These are phyloP conservation scores for Coemansia asiatica DNA, from an alignment of 192 early-diverging fungal genomes.

Conservation along the genomic window DNA sequence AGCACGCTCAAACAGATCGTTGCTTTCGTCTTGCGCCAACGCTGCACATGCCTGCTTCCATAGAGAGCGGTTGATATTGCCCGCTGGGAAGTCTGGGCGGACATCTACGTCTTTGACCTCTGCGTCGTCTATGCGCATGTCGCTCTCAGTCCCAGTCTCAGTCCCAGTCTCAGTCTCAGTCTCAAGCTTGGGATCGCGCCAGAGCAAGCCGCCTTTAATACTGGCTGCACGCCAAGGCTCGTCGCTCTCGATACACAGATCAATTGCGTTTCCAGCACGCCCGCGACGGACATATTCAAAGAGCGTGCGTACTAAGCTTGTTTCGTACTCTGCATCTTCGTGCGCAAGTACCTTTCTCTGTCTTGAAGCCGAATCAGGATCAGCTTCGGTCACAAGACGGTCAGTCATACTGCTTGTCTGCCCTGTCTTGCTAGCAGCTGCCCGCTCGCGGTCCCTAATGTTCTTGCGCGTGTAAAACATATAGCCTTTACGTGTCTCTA, in stretches of 20 bases:
- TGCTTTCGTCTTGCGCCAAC: slow-evolving; percentile 42
- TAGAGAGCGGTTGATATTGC: slow-evolving; percentile 45
- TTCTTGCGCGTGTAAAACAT: slow-evolving; percentile 53
- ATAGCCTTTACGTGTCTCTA: slow-evolving; percentile 56
- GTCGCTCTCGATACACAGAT: slow-evolving; percentile 69
- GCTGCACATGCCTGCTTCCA: slow-evolving; percentile 53
- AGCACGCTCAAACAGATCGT: slow-evolving; percentile 74
- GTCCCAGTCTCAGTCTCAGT: not conserved
- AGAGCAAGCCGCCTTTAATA: slow-evolving; percentile 64
- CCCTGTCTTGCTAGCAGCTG: not conserved
- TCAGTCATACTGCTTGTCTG: not conserved
- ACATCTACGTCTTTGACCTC: slow-evolving; percentile 12
- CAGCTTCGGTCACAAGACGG: slow-evolving; percentile 34
- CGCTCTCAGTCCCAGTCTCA: slow-evolving; percentile 13
- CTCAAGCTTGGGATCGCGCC: slow-evolving; percentile 55
- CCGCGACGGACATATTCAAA: slow-evolving; percentile 82
- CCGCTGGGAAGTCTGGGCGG: slow-evolving; percentile 32
- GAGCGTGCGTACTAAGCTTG: slow-evolving; percentile 62
- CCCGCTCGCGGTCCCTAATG: slow-evolving; percentile 23
- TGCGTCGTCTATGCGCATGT: slow-evolving; percentile 19
- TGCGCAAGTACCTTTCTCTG: slow-evolving; percentile 30
- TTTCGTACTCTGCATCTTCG: slow-evolving; percentile 56
- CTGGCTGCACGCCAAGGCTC: slow-evolving; percentile 82
- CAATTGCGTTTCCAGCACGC: slow-evolving; percentile 60
- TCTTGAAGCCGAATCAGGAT: slow-evolving; percentile 40